These are phyloP conservation scores for Pisolithus sp. DNA, from an alignment of 768 basidiomycete species.

Conservation along the genomic window DNA sequence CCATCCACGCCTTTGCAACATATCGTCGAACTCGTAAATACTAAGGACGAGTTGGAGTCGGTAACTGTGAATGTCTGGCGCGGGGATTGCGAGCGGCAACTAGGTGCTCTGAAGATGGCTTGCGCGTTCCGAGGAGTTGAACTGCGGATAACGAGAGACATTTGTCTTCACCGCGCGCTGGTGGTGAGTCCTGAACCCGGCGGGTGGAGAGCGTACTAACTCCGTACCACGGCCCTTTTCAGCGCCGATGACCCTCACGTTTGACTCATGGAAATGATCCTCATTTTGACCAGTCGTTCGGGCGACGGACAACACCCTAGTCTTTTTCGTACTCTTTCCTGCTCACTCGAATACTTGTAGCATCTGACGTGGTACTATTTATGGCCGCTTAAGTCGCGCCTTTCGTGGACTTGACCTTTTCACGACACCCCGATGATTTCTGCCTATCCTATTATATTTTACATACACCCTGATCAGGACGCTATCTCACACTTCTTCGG, in stretches of 20 bases:
- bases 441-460: background rate
- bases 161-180: conserved; percentile 46
- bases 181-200: conserved; percentile 35
- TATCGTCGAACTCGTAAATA: conserved; percentile 50
- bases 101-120: conserved; percentile 51
- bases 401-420: background rate
- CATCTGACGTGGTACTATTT: background rate
- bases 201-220: conserved; percentile 10
- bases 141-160: conserved; percentile 43
- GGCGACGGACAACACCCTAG: background rate
- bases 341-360: background rate
- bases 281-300: background rate
- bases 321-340: background rate
- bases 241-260: conserved; percentile 8
- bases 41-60: conserved; percentile 35
- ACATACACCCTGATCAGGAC: background rate
- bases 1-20: conserved; percentile 47
- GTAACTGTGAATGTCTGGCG: conserved; percentile 53
- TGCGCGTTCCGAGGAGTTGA: conserved; percentile 60
- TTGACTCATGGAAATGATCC: background rate
- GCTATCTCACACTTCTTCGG: background rate
- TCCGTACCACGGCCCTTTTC: conserved; percentile 7
- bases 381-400: background rate
- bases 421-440: background rate
- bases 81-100: conserved; percentile 43